phyloP scores from a whole-genome alignment of 2,329 filamentous ascomycete species.

The Delphinella strobiligena region DNA sequence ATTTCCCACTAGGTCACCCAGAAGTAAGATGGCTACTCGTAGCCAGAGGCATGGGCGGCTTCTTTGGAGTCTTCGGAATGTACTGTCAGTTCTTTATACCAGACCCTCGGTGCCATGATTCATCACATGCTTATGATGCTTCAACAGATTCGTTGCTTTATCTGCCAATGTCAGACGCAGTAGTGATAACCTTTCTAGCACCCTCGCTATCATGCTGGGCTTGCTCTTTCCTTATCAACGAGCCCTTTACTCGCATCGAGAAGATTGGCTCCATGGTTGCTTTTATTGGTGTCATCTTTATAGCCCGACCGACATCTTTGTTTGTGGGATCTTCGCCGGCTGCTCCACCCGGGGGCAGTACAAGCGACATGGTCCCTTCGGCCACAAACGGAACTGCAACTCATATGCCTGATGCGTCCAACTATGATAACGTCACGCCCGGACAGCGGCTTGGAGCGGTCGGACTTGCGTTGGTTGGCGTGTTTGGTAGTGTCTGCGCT shows the following conservation, averaged over 20 bases:
- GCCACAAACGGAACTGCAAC: slow-evolving; percentile 18
- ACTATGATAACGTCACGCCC: slow-evolving; percentile 39
- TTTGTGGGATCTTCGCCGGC: slow-evolving; percentile 27
- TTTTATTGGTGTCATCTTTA: slow-evolving; percentile 67
- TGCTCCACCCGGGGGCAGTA: slow-evolving; percentile 21
- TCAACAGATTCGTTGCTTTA: slow-evolving; percentile 53
- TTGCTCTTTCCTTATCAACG: slow-evolving; percentile 62
- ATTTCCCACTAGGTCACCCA: slow-evolving; percentile 57
- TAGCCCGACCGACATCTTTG: slow-evolving; percentile 57
- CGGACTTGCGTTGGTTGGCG: slow-evolving; percentile 60
- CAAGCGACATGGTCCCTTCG: slow-evolving; percentile 16
- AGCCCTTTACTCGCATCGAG: slow-evolving; percentile 68
- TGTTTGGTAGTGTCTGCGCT: slow-evolving; percentile 61
- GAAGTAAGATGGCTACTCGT: slow-evolving; percentile 58
- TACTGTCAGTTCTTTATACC: slow-evolving; percentile 48
- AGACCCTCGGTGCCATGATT: slow-evolving; percentile 2
- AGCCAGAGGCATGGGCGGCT: slow-evolving; percentile 56
- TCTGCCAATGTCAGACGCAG: slow-evolving; percentile 74
- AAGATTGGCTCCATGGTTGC: slow-evolving; percentile 66
- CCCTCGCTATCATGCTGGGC: slow-evolving; percentile 70
- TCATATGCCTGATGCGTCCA: slow-evolving; percentile 17
- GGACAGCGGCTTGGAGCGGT: slow-evolving; percentile 59
- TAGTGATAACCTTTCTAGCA: slow-evolving; percentile 76
- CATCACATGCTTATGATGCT: slow-evolving; percentile 6
- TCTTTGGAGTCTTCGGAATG: slow-evolving; percentile 68